These are phyloP conservation scores for Herpetomonas tarakana DNA, from an alignment of 208 protist genomes.

Conservation along the genomic window DNA sequence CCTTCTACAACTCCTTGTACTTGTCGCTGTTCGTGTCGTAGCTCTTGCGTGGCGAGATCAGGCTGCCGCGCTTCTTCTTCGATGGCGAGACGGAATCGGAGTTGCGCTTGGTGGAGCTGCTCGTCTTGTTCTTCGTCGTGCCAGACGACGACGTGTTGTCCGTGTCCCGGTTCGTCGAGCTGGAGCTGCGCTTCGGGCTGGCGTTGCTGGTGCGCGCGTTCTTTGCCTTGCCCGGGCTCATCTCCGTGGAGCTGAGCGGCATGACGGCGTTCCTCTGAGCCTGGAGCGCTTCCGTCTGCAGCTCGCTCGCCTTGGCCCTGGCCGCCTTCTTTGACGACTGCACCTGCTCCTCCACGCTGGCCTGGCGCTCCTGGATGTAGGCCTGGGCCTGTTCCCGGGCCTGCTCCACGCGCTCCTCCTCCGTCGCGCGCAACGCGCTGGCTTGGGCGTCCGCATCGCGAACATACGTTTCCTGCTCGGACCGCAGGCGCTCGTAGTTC, in stretches of 20 bases:
- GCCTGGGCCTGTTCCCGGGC: neutral
- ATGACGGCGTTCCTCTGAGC: neutral
- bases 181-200: constrained; percentile 3
- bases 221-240: neutral
- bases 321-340: neutral
- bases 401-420: too few relatives aligned
- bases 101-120: constrained; percentile 1
- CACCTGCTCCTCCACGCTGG: neutral
- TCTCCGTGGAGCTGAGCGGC: neutral
- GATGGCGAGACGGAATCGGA: neutral
- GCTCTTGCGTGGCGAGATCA: neutral
- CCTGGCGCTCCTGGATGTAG: neutral
- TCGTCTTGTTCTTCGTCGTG: neutral
- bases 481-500: neutral
- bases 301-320: neutral
- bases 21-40: constrained; percentile 10
- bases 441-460: neutral
- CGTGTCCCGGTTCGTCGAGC: constrained; percentile 7
- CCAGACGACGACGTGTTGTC: constrained; percentile 5
- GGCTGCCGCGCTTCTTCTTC: constrained; percentile 4
- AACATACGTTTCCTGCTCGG: neutral
- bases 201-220: neutral
- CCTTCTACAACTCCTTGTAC: constrained; percentile 1
- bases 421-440: neutral
- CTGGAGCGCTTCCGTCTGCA: neutral